Evolutionary conservation across 345 rosid species (phyloP), one percentile per base, ranked within the genome.

Genomic region (Boechera stricta): DNA sequence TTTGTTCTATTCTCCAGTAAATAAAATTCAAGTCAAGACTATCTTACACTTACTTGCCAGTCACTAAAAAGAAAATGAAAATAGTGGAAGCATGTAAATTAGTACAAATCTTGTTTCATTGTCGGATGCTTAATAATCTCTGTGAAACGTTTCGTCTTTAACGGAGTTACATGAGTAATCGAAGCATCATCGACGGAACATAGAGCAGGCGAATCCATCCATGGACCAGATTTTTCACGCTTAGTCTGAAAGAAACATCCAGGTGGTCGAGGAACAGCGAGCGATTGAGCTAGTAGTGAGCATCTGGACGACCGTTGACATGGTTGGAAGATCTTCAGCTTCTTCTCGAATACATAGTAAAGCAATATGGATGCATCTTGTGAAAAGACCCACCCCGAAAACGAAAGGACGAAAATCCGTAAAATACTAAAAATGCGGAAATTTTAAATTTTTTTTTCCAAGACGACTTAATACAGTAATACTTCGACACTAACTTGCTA

Each of bases 301-400:
- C 85, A 79, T 77, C 4, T 82, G 77, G 41, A 80, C 69, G 2
- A 83, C 45, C 0, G 47, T 35, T 63, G 81, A 74, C 86, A 87
- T 82, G n/a, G 84, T 69, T 8, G 89, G 91, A 36, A 83, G 83
- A 5, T 55, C 69, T 16, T 75, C 66, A 49, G 74, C 80, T 10
- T 87, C 85, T 72, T 84, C 91, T 52, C 85, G 86, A 53, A 84
- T 80, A 47, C 90, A 87, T 24, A 85, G 48, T 24, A 83, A 69
- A 4, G 82, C 86, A 0, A 87, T 70, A 26, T 87, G 87, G 7
- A 84, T 82, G 75, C 86, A n/a, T n/a, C n/a, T n/a, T n/a, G n/a
- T n/a, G n/a, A n/a, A n/a, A n/a, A n/a, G n/a, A n/a, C n/a, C n/a
- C n/a, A n/a, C n/a, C n/a, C n/a, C n/a, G n/a, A n/a, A n/a, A n/a